Conservation (phyloP, 2,329 filamentous ascomycete species). For the Leptographium radiaticola region DNA sequence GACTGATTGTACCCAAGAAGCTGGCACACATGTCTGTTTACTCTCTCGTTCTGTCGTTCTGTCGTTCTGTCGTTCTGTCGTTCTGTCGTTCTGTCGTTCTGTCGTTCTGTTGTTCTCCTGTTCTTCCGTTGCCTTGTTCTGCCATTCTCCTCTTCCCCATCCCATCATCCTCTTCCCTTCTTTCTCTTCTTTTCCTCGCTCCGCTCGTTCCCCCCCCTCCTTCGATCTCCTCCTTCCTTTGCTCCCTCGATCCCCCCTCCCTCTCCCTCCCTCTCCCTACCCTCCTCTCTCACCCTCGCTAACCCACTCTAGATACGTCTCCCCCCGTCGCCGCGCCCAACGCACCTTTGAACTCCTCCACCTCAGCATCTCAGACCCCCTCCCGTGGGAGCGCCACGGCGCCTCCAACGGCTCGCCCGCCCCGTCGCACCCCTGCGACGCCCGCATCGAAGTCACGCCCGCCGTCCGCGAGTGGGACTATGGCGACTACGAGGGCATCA, state of each 20-base stretch:
- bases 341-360: slow-evolving; percentile 81
- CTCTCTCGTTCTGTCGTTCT: not conserved
- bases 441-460: slow-evolving; percentile 53
- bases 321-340: slow-evolving; percentile 72
- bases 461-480: slow-evolving; percentile 81
- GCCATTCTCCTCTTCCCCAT: not conserved
- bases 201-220: not conserved
- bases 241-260: not conserved
- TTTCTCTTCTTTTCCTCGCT: slow-evolving; percentile 4
- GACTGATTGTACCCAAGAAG: slow-evolving; percentile 71
- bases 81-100: too few relatives aligned
- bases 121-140: not conserved
- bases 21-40: slow-evolving; percentile 63
- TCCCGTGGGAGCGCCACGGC: slow-evolving; percentile 56
- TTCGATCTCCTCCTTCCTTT: not conserved
- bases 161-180: too few relatives aligned
- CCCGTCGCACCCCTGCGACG: slow-evolving; percentile 30
- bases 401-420: slow-evolving; percentile 14
- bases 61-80: too few relatives aligned
- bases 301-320: slow-evolving; percentile 53
- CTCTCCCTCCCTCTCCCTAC: not conserved
- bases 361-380: slow-evolving; percentile 51
- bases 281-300: not conserved
- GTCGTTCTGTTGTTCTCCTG: not conserved
- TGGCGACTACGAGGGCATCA: slow-evolving; percentile 74